phyloP scores from a whole-genome alignment of 352 stramenopile species.

The Globisporangium irregulare region DNA sequence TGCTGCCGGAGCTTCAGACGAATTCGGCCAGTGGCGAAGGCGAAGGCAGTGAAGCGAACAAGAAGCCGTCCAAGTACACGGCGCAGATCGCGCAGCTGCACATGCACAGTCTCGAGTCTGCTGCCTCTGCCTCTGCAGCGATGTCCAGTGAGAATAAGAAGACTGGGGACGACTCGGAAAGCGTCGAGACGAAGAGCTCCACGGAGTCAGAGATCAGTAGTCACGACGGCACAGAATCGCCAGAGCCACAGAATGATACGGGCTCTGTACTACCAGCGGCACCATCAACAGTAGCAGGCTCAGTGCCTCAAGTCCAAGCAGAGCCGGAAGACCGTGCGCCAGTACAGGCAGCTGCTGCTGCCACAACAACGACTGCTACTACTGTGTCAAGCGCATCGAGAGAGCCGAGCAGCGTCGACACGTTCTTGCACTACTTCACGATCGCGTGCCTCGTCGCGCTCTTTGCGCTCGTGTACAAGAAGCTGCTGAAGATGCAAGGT shows the following conservation, averaged over 20 bases:
- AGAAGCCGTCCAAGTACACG: constrained; percentile 62
- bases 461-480: constrained; percentile 78
- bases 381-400: constrained; percentile 7
- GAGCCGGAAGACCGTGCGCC: neutral
- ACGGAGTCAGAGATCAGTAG: neutral
- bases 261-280: neutral
- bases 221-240: neutral
- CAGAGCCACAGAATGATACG: neutral
- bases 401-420: constrained; percentile 43
- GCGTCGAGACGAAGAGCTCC: neutral
- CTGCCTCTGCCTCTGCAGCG: neutral
- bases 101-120: constrained; percentile 67
- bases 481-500: constrained; percentile 74
- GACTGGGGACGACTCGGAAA: neutral
- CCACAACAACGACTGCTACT: neutral
- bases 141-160: neutral
- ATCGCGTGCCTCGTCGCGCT: constrained; percentile 61
- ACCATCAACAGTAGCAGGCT: neutral
- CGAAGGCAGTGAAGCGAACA: constrained; percentile 15
- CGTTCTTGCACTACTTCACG: constrained; percentile 67
- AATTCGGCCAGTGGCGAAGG: constrained; percentile 1
- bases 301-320: neutral
- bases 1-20: constrained; percentile 59
- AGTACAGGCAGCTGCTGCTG: neutral
- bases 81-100: constrained; percentile 81